Evolutionary conservation across 2,329 filamentous ascomycete species (phyloP), one percentile per base, ranked within the genome.

Genomic region (Cercospora zeina): DNA sequence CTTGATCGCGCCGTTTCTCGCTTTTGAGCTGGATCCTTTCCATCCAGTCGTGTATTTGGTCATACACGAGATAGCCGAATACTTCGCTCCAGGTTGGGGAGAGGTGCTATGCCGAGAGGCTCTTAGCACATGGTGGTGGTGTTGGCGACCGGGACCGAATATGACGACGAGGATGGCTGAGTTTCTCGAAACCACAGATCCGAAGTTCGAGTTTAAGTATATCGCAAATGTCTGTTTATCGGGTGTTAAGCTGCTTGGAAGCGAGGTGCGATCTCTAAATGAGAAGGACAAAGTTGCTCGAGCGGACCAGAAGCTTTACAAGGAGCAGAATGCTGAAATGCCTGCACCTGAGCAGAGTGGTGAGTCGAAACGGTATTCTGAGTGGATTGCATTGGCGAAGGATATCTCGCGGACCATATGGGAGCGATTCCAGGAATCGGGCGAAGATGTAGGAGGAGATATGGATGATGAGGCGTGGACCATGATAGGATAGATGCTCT

Each of bases 31-130:
- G 11, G 42, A 49, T 27, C 42, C 42, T 10, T 49, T 49, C 24
- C 42, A 49, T 30, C 42, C 42, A 1, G 42, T 30, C 42, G 21
- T 49, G 21, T 49, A 27, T 24, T 21, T 49, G 8, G 42, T 49
- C 11, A 49, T 49, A 49, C 42, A 49, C 27, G 42, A 49, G 42
- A 49, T 49, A 27, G 42, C 42, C 5, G 42, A 49, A 11, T 49
- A 14, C 21, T 49, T 49, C 21, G 42, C 24, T 14, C 42, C 42
- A 8, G 42, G 42, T n/a, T 49, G 42, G 42, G 42, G 42, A 3
- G 21, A 49, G 13, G 21, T 21, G 5, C 21, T 49, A 49, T 49
- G 42, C 24, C 4, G 21, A 4, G 21, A 49, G 8, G 11, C 21
- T 27, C 5, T 14, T 49, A 4, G 4, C 2, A 27, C 13, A 11